Conservation (phyloP, 2,329 filamentous ascomycete species). For the Microcyclospora pomicola region DNA sequence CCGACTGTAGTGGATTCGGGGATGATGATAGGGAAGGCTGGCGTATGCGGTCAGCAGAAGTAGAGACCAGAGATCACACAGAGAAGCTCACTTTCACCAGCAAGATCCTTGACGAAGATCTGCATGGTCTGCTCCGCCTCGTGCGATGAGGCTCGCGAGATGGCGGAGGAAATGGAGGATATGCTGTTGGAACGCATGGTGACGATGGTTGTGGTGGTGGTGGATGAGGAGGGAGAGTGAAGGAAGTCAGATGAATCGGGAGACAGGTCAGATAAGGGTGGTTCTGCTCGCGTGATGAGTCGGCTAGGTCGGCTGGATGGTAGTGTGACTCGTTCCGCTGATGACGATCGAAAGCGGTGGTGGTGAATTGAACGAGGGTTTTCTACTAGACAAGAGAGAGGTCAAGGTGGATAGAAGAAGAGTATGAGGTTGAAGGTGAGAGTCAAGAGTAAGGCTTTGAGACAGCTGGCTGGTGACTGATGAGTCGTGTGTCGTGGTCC, state of each 20-base stretch:
- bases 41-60: constrained; percentile 10
- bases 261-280: too few species aligned
- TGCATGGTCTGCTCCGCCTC: constrained; percentile 42
- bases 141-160: constrained; percentile 25
- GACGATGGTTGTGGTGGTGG: constrained; percentile 1
- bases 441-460: too few species aligned
- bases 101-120: constrained; percentile 47
- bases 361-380: too few species aligned
- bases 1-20: constrained; percentile 40
- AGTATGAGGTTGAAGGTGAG: too few species aligned
- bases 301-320: too few species aligned
- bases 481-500: too few species aligned
- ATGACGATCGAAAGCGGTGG: too few species aligned
- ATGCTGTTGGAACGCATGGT: constrained; percentile 31
- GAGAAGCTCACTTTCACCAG: constrained; percentile 41
- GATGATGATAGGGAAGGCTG: constrained; percentile 44
- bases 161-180: constrained; percentile 28
- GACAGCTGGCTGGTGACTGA: too few species aligned
- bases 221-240: background rate
- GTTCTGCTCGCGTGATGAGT: too few species aligned
- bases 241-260: background rate
- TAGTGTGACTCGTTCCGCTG: too few species aligned
- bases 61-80: constrained; percentile 2
- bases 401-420: too few species aligned
- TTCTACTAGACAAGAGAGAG: too few species aligned